Evolutionary conservation across 2,329 filamentous ascomycete genomes (phyloP).

Genomic region (Monosporascus ibericus): DNA sequence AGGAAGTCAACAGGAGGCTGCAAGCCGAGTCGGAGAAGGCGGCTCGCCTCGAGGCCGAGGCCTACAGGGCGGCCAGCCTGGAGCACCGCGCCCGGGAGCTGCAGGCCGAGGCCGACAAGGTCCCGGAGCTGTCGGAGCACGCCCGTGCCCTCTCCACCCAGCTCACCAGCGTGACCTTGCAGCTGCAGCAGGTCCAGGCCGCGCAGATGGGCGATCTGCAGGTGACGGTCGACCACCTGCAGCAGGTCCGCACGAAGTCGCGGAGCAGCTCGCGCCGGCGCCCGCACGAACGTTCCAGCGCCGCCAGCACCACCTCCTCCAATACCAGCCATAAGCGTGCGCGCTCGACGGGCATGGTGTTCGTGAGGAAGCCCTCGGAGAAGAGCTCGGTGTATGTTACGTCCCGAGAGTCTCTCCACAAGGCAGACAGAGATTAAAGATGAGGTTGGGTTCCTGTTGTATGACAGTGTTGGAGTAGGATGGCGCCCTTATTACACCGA

Average conservation of each 20-base stretch:
- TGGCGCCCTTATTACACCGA: too few species aligned
- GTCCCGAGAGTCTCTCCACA: too few species aligned
- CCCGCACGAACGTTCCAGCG: slow-evolving; percentile 19
- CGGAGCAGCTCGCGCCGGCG: slow-evolving; percentile 19
- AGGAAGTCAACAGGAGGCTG: not conserved
- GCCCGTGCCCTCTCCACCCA: slow-evolving; percentile 13
- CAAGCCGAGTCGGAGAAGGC: not conserved
- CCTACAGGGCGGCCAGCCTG: slow-evolving; percentile 8
- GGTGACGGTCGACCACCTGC: slow-evolving; percentile 7
- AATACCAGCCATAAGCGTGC: slow-evolving; percentile 5
- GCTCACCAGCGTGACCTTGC: slow-evolving; percentile 6
- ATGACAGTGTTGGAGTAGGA: too few species aligned
- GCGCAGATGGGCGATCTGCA: slow-evolving; percentile 15
- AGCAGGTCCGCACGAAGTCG: slow-evolving; percentile 10
- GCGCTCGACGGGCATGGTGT: not conserved
- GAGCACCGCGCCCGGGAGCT: slow-evolving; percentile 15
- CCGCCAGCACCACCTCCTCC: slow-evolving; percentile 3
- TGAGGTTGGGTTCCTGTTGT: too few species aligned
- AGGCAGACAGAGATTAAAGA: too few species aligned
- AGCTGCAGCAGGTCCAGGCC: slow-evolving; percentile 9
- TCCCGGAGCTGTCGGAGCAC: slow-evolving; percentile 13
- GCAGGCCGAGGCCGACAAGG: slow-evolving; percentile 13
- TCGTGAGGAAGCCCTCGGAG: too few species aligned
- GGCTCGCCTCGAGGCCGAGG: too few species aligned
- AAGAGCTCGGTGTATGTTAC: too few species aligned